Evolutionary conservation across 2,329 filamentous ascomycete species (phyloP).

Genomic region (Botrytis fragariae): DNA sequence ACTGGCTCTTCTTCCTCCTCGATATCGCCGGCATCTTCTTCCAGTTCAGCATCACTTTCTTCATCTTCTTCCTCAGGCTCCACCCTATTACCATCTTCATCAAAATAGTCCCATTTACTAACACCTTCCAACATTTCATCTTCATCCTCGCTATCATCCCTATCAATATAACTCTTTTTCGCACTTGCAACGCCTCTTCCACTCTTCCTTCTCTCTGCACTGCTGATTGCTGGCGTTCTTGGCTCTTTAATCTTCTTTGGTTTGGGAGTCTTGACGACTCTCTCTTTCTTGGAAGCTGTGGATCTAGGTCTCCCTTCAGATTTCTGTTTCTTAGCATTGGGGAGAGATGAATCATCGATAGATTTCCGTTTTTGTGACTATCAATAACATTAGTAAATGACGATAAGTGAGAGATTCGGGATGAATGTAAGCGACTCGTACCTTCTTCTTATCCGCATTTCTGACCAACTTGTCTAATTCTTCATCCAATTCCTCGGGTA

Average conservation of each 20-base stretch:
- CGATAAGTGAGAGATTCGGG: not conserved
- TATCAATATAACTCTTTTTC: slow-evolving; percentile 40
- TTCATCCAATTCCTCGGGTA: slow-evolving; percentile 73
- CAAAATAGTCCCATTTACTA: slow-evolving; percentile 40
- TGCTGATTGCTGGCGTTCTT: slow-evolving; percentile 25
- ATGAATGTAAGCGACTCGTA: slow-evolving; percentile 30
- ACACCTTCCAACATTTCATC: slow-evolving; percentile 41
- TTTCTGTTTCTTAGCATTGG: slow-evolving; percentile 29
- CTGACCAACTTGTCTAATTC: slow-evolving; percentile 63
- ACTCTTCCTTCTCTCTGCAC: slow-evolving; percentile 39
- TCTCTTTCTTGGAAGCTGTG: slow-evolving; percentile 35
- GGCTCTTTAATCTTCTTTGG: slow-evolving; percentile 31
- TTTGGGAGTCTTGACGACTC: slow-evolving; percentile 31
- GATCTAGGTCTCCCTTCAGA: slow-evolving; percentile 27
- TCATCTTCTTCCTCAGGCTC: slow-evolving; percentile 31
- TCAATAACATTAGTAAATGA: slow-evolving; percentile 16
- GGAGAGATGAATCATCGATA: slow-evolving; percentile 31
- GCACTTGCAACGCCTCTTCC: slow-evolving; percentile 41
- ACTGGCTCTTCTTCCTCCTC: slow-evolving; percentile 21
- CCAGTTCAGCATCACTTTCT: slow-evolving; percentile 23
- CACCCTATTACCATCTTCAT: slow-evolving; percentile 41
- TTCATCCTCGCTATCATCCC: slow-evolving; percentile 44
- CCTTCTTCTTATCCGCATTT: slow-evolving; percentile 60
- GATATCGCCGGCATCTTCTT: slow-evolving; percentile 3
- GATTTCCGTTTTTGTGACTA: slow-evolving; percentile 36